Conservation (phyloP, 1,139 yeast genomes). For the Geotrichum candidum region DNA sequence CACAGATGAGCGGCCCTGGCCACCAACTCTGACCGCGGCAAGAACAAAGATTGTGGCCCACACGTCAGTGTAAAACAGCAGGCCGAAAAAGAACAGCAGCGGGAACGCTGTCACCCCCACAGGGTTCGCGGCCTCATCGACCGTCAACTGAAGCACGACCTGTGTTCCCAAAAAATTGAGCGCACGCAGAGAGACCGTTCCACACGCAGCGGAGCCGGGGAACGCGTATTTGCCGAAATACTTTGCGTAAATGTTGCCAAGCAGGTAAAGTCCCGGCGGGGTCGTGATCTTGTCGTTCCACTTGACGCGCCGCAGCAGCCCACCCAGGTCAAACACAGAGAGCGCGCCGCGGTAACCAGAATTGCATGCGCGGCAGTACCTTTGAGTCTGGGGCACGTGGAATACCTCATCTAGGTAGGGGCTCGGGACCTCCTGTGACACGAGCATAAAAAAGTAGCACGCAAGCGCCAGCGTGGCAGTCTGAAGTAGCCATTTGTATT, state of each 20-base stretch:
- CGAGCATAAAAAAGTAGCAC: slow-evolving; percentile 1
- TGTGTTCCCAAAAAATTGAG: slow-evolving; percentile 62
- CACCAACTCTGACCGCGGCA: slow-evolving; percentile 42
- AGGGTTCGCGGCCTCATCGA: slow-evolving; percentile 42
- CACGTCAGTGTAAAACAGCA: slow-evolving; percentile 83
- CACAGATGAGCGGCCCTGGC: not conserved
- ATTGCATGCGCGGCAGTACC: slow-evolving; percentile 50
- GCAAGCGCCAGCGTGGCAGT: not conserved
- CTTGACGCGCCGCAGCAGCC: slow-evolving; percentile 4
- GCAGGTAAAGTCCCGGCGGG: slow-evolving; percentile 83
- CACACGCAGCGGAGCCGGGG: slow-evolving; percentile 22
- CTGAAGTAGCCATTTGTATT: not conserved
- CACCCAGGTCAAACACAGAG: slow-evolving; percentile 23
- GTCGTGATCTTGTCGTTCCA: slow-evolving; percentile 96
- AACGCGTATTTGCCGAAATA: not conserved
- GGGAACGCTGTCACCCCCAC: slow-evolving; percentile 47
- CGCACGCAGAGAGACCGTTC: slow-evolving; percentile 46
- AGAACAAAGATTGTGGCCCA: slow-evolving; percentile 77
- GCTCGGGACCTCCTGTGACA: slow-evolving; percentile 1
- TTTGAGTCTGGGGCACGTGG: slow-evolving; percentile 73
- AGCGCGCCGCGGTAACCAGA: slow-evolving; percentile 36
- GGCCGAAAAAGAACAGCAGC: slow-evolving; percentile 62
- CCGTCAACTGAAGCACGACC: slow-evolving; percentile 45
- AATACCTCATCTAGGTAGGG: slow-evolving; percentile 65
- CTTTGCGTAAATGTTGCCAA: slow-evolving; percentile 47